These are phyloP conservation scores for Ophiocordyceps camponoti-saundersi DNA, from an alignment of 2,329 filamentous ascomycete species.

Conservation along the genomic window DNA sequence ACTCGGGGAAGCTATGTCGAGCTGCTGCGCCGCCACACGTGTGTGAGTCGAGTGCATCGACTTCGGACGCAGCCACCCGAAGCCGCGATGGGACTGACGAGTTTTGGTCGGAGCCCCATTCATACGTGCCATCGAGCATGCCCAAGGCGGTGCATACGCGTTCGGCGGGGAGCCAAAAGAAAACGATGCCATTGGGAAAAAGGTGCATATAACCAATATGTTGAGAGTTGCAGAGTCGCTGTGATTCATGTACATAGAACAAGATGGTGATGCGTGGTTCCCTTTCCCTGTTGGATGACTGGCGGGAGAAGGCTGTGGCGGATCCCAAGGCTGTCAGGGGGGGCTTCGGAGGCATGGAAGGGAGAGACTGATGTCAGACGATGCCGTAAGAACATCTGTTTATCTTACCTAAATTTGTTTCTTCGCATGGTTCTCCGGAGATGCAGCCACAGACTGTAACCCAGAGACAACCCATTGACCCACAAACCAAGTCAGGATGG, in stretches of 20 bases:
- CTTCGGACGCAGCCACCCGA: neutral
- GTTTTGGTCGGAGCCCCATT: neutral
- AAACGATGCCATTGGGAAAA: neutral
- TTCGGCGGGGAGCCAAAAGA: neutral
- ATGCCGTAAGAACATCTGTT: neutral
- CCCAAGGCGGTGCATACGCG: neutral
- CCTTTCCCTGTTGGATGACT: neutral
- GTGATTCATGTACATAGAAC: constrained; percentile 13
- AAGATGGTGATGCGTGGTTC: constrained; percentile 4
- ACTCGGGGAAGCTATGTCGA: neutral
- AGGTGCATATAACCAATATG: neutral
- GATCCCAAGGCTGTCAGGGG: neutral
- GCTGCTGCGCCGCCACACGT: neutral
- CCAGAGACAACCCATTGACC: constrained; percentile 15
- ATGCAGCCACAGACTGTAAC: constrained; percentile 11
- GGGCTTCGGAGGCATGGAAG: neutral
- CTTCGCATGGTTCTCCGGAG: constrained; percentile 11
- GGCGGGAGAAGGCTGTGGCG: neutral
- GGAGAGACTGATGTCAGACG: neutral
- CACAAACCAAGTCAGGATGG: constrained; percentile 27
- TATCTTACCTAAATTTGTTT: constrained; percentile 17
- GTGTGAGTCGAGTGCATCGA: neutral
- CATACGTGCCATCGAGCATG: neutral
- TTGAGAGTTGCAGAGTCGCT: constrained; percentile 5
- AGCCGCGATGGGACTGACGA: neutral